Evolutionary conservation across 2,329 filamentous ascomycete species (phyloP).

Genomic region (Clonostachys rosea): DNA sequence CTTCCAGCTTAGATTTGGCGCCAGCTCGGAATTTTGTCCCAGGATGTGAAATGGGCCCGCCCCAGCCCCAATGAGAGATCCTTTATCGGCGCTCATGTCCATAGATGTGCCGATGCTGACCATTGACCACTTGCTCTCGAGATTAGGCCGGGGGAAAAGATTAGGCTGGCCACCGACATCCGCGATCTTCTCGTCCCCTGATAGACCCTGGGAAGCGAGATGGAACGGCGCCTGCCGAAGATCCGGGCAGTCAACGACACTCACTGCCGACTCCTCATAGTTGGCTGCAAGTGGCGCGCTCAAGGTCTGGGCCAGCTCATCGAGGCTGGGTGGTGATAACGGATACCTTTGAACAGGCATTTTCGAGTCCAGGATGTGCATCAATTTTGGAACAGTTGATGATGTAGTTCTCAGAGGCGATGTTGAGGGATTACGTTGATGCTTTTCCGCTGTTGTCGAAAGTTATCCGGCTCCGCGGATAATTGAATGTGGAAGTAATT

Average conservation of each 20-base stretch:
- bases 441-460: too few species aligned
- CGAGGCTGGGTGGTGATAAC: conserved; percentile 15
- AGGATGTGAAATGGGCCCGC: conserved; percentile 34
- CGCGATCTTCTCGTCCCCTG: conserved; percentile 28
- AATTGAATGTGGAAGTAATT: too few species aligned
- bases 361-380: too few species aligned
- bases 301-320: conserved; percentile 13
- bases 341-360: conserved; percentile 6
- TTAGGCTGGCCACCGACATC: conserved; percentile 38
- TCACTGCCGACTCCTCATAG: conserved; percentile 12
- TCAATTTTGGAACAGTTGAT: too few species aligned
- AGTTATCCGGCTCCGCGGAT: too few species aligned
- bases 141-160: conserved; percentile 25
- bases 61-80: conserved; percentile 31
- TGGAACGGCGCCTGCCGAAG: conserved; percentile 27
- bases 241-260: conserved; percentile 24
- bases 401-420: too few species aligned
- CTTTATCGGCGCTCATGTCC: conserved; percentile 22
- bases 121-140: conserved; percentile 25
- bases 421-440: too few species aligned
- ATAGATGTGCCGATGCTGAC: conserved; percentile 21
- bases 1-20: conserved; percentile 27
- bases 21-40: conserved; percentile 35
- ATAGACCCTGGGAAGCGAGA: conserved; percentile 30
- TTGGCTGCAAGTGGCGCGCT: conserved; percentile 10